A percentile compares a stretch with the other conserved stretches of the same genome.
Conservation (phyloP, 2,329 filamentous ascomycete genomes). For the Stagonosporopsis rhizophila region DNA sequence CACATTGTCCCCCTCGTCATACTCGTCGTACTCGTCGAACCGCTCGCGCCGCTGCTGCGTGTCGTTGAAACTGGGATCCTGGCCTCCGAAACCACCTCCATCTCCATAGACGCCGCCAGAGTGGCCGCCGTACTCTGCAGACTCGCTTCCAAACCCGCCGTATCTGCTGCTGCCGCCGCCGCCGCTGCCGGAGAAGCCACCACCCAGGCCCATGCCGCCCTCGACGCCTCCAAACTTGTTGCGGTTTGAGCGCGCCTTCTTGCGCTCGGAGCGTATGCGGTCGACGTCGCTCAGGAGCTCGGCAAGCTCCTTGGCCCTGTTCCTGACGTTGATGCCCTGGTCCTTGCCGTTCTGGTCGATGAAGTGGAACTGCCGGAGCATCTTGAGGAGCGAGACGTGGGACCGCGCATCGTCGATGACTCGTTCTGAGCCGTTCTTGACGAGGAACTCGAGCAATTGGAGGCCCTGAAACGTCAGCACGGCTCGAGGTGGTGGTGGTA, state of each 20-base stretch:
- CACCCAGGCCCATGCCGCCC: slow-evolving; percentile 71
- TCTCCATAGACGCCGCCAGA: slow-evolving; percentile 88
- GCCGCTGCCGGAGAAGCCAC: slow-evolving; percentile 59
- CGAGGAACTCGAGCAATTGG: slow-evolving; percentile 93
- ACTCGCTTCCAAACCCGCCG: slow-evolving; percentile 82
- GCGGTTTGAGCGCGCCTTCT: slow-evolving; percentile 88
- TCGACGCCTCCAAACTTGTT: slow-evolving; percentile 97
- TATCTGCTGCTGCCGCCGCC: slow-evolving; percentile 66
- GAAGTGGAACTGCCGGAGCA: slow-evolving; percentile 97
- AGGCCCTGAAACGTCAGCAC: slow-evolving; percentile 62
- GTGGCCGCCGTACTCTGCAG: slow-evolving; percentile 68
- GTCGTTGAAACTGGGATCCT: slow-evolving; percentile 71
- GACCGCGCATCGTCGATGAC: slow-evolving; percentile 97
- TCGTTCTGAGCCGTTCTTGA: slow-evolving; percentile 97
- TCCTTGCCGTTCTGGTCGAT: slow-evolving; percentile 97
- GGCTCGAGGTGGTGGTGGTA: background rate
- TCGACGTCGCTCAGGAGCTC: slow-evolving; percentile 95
- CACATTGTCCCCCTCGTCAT: slow-evolving; percentile 73
- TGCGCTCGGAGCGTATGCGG: slow-evolving; percentile 74
- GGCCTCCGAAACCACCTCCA: slow-evolving; percentile 88
- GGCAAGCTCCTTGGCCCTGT: slow-evolving; percentile 92
- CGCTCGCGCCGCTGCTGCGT: slow-evolving; percentile 69
- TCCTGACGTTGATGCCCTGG: slow-evolving; percentile 96
- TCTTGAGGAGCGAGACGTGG: slow-evolving; percentile 93
- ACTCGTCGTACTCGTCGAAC: slow-evolving; percentile 98